phyloP scores from a whole-genome alignment of 2,329 filamentous ascomycete genomes.

The Didymellaceae sp. region DNA sequence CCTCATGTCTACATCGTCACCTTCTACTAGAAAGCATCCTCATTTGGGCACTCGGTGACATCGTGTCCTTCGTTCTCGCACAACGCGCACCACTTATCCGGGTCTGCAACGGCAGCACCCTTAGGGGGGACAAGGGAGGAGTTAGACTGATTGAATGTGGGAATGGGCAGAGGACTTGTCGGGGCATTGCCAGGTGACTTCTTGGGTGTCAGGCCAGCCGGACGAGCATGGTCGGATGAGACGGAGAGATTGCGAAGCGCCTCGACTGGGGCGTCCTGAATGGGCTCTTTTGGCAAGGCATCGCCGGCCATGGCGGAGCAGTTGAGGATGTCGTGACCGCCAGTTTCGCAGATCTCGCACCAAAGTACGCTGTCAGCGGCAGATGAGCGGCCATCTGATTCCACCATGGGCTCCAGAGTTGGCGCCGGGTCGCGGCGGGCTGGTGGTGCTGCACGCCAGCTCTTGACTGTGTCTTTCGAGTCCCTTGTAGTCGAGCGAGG shows the following conservation, averaged over 20 bases:
- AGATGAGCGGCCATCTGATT: slow-evolving; percentile 64
- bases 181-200: slow-evolving; percentile 46
- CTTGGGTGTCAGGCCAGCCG: slow-evolving; percentile 38
- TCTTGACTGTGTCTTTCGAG: slow-evolving; percentile 69
- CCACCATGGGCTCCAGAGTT: slow-evolving; percentile 71
- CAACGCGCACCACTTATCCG: slow-evolving; percentile 93
- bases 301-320: slow-evolving; percentile 85
- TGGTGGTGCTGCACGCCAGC: slow-evolving; percentile 55
- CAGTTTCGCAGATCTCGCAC: slow-evolving; percentile 95
- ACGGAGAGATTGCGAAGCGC: slow-evolving; percentile 43
- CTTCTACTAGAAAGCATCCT: slow-evolving; percentile 67
- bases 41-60: slow-evolving; percentile 92
- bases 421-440: slow-evolving; percentile 46
- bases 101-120: slow-evolving; percentile 59
- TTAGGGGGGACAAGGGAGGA: slow-evolving; percentile 44
- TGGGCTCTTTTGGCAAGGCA: slow-evolving; percentile 38
- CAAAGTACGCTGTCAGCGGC: slow-evolving; percentile 77
- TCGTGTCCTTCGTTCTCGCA: slow-evolving; percentile 97
- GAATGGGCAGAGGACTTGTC: slow-evolving; percentile 44
- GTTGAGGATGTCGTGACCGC: slow-evolving; percentile 90
- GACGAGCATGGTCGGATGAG: slow-evolving; percentile 37
- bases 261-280: slow-evolving; percentile 43
- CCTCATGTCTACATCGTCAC: no score
- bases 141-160: slow-evolving; percentile 37
- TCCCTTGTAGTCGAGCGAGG: slow-evolving; percentile 68